Evolutionary conservation across 2,329 filamentous ascomycete species (phyloP).

Genomic region (Colletotrichum orbiculare): DNA sequence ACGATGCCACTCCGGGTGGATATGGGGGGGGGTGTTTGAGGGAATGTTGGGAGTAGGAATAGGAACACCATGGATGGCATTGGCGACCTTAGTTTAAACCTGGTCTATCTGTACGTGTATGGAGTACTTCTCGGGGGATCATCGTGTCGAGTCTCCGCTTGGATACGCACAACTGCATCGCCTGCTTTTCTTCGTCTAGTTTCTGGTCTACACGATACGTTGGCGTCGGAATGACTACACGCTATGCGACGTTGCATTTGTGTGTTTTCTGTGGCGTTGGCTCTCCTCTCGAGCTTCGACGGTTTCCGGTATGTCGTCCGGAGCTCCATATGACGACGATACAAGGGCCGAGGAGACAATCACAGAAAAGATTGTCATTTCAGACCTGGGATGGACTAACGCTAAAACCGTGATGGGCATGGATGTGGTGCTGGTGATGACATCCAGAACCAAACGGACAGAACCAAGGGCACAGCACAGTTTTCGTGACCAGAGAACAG

Average conservation of each 20-base stretch:
- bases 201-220: background rate
- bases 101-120: too few relatives aligned
- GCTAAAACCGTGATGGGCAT: background rate
- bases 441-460: background rate
- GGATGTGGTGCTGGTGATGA: background rate
- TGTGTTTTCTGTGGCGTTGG: background rate
- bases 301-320: constrained; percentile 10
- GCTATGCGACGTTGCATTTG: background rate
- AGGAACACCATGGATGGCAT: too few relatives aligned
- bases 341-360: too few relatives aligned
- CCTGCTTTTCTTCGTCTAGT: background rate
- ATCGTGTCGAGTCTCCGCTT: background rate
- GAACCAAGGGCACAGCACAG: background rate
- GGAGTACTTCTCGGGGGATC: constrained; percentile 6
- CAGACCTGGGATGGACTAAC: background rate
- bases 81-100: too few relatives aligned
- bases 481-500: background rate
- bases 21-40: background rate
- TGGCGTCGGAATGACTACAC: background rate
- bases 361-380: background rate
- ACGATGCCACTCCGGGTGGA: constrained; percentile 4
- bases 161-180: constrained; percentile 5
- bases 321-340: constrained; percentile 2
- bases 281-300: constrained; percentile 4
- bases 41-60: too few relatives aligned